Evolutionary conservation across 2,329 filamentous ascomycete genomes (phyloP).

Genomic region (Dactylellina parvicollis): DNA sequence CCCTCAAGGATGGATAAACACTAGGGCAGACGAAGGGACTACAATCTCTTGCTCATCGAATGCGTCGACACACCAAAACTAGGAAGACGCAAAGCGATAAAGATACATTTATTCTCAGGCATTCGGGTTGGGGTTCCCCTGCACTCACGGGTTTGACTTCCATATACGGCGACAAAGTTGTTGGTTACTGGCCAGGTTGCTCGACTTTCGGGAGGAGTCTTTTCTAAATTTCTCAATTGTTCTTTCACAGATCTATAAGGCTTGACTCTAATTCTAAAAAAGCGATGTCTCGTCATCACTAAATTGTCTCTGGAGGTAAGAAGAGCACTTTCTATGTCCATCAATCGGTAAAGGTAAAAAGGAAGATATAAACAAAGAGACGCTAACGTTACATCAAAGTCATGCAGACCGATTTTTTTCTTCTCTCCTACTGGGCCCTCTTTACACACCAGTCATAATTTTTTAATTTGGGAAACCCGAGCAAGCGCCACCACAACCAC

Average conservation of each 20-base stretch:
- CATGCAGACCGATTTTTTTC: constrained; percentile 53
- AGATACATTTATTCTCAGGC: constrained; percentile 5
- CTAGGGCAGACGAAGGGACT: neutral
- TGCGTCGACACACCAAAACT: neutral
- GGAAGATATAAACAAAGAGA: constrained; percentile 50
- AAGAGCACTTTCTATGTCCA: constrained; percentile 48
- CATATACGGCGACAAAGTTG: constrained; percentile 35
- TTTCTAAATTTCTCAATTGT: neutral
- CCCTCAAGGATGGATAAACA: neutral
- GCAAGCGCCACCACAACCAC: constrained; percentile 41
- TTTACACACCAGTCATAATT: constrained; percentile 44
- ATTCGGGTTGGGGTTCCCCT: constrained; percentile 21
- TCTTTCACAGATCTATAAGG: neutral
- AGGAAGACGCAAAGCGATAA: constrained; percentile 14
- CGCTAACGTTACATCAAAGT: constrained; percentile 54
- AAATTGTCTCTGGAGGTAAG: constrained; percentile 15
- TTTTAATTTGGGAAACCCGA: constrained; percentile 42
- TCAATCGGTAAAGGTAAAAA: constrained; percentile 6
- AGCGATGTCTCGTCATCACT: constrained; percentile 28
- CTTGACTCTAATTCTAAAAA: neutral
- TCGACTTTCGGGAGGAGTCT: constrained; percentile 16
- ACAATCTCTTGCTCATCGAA: neutral
- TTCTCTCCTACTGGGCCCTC: constrained; percentile 34
- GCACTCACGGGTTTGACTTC: constrained; percentile 43
- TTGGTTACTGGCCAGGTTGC: constrained; percentile 35